Base-by-base conservation (phyloP, 805 yeast species). In the Saccharomycopsis fermentans region DNA sequence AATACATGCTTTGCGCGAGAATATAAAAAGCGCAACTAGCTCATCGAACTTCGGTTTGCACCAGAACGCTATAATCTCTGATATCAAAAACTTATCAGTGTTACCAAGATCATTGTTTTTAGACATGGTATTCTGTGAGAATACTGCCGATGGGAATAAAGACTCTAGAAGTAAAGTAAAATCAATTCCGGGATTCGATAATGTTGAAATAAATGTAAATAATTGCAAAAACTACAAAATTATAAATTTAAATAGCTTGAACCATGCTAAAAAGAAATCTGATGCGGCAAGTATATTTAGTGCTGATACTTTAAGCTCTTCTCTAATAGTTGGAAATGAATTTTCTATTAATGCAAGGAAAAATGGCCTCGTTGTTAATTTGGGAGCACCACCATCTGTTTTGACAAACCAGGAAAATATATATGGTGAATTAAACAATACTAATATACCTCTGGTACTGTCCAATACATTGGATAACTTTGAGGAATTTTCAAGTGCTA, bases 1-100 rank as follows among this genome's bases (percentile, higher is more conserved):
- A 68, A 71, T 92, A 12, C 83, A 84, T 16, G 81, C 81, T 2
- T 69, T 90, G 58, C 76, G 91, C 58, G 84, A 84, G 32, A 87
- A 89, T 64, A 78, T 91, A 8, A 76, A 72, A 60, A 80, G 83
- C 54, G 81, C 82, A 3, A 79, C 87, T 1, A 73, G 77, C 54
- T 61, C 75, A 50, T 63, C 68, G 9, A 21, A 52, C 12, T 29
- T 40, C 55, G 64, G 54, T 55, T 64, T 55, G 3, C 62, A 48
- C 6, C 50, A 48, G 52, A 65, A 60, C 29, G 62, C 56, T 29
- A 63, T 62, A 5, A 61, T 61, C 5, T 63, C 65, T 48, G 69
- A 67, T 21, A 62, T 69, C 26, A 71, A 67, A 60, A 68, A 68
- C 50, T 65, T 71, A 51, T 73, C 74, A 39, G 69, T 77, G 0